Base-by-base conservation (phyloP, 2,329 filamentous ascomycete genomes). In the Fusarium proliferatum region DNA sequence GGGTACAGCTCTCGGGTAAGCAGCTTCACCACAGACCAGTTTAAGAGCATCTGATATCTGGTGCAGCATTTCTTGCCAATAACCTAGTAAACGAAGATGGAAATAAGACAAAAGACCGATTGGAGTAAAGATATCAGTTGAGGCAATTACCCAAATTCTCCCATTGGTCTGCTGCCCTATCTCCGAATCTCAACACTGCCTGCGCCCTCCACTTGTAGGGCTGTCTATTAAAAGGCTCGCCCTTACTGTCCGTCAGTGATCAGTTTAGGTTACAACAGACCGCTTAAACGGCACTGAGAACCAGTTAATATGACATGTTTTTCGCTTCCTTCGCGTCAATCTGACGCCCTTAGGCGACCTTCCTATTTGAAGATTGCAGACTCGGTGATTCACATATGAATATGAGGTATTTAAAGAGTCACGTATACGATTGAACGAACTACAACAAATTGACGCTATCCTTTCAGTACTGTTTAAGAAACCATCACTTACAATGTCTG, bases 381-480 rank as follows among this genome's bases (percentile, higher is more conserved):
- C 4, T 36, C 42, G 19, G 38, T 43, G 53, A 21, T 48, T 28
- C 39, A 9, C 42, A 42, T 33, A 36, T 3, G 3, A 13, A 10
- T 6, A 34, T 74, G 61, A 57, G 58, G 66, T 39, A 69, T 71
- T 71, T 74, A 74, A 72, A 41, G 15, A 30, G 16, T n/a, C 10
- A 9, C 7, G 12, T 1, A 52, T 39, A 23, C 21, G 13, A 38
- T 17, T 9, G 28, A 57, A 33, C 9, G 17, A 52, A 26, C 9
- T 23, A 11, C 49, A 26, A 21, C 28, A 28, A 26, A 26, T 21
- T 23, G 16, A 26, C 9, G 34, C 12, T 7, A 26, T 26, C 9
- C 13, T 36, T 36, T 26, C 49, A 34, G n/a, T 6, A 26, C 49
- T 15, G 12, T 26, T 36, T 17, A 36, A 26, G 21, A 13, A 43